These are phyloP conservation scores for Hippophae gyantsensis DNA, from an alignment of 306 rosid species.

Conservation along the genomic window DNA sequence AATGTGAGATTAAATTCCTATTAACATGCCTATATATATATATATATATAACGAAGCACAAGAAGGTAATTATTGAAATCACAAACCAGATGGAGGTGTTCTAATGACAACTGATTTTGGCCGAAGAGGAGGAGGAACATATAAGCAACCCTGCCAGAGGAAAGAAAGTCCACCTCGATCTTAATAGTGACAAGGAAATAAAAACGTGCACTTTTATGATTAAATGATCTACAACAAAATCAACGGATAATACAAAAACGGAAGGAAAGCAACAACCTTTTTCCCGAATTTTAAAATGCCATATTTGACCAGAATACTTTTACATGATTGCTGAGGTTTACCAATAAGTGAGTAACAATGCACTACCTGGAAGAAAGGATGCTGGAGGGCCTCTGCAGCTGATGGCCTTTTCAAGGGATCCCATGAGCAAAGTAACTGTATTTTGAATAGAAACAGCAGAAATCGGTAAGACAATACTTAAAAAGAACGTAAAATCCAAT, in stretches of 20 bases:
- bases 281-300: too few relatives aligned
- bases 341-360: neutral
- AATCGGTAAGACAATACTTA: slow-evolving; percentile 2
- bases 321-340: neutral
- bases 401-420: slow-evolving; percentile 94
- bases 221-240: neutral
- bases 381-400: slow-evolving; percentile 86
- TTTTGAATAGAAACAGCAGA: neutral
- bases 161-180: slow-evolving; percentile 5
- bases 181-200: neutral
- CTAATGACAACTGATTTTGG: slow-evolving; percentile 45
- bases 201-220: neutral
- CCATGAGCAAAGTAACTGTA: slow-evolving; percentile 93
- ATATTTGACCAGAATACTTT: neutral
- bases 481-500: neutral
- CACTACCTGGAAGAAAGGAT: slow-evolving; percentile 89
- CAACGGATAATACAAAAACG: neutral
- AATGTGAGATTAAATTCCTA: neutral
- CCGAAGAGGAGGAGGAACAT: slow-evolving; percentile 89
- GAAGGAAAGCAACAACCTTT: neutral
- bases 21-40: neutral
- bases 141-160: slow-evolving; percentile 61
- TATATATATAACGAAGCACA: neutral
- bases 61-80: neutral
- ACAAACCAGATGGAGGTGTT: slow-evolving; percentile 85